A percentile compares a stretch with the other conserved stretches of the same genome.
phyloP scores from a whole-genome alignment of 371 early-diverging fungal species.

The Saksenaea oblongispora region DNA sequence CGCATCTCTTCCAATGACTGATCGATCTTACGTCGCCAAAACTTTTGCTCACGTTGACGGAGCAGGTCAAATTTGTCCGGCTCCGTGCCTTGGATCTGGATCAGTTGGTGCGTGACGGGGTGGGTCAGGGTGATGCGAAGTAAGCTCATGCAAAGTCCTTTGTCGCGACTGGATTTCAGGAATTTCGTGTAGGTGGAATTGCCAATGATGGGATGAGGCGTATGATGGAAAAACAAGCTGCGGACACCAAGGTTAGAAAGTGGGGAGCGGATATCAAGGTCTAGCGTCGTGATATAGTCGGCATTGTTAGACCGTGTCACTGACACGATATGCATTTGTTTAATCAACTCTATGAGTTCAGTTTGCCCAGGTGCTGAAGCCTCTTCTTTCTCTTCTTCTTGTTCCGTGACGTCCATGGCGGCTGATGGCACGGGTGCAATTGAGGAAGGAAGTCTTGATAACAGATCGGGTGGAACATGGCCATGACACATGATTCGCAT shows the following conservation, averaged over 20 bases:
- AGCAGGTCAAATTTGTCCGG: conserved; percentile 54
- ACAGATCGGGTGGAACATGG: conserved; percentile 19
- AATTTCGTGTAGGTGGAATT: conserved; percentile 56
- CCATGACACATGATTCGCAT: conserved; percentile 57
- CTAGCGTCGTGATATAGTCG: conserved; percentile 42
- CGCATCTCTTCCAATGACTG: conserved; percentile 51
- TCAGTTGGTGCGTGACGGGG: conserved; percentile 18
- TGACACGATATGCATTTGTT: conserved; percentile 20
- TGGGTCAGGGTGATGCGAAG: conserved; percentile 48
- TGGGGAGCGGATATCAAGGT: conserved; percentile 38
- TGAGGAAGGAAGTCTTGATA: conserved; percentile 8
- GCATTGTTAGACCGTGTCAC: conserved; percentile 53
- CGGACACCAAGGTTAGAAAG: conserved; percentile 38
- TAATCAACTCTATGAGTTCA: conserved; percentile 15
- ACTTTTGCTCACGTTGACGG: conserved; percentile 60
- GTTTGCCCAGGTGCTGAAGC: conserved; percentile 10
- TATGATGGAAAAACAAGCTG: conserved; percentile 37
- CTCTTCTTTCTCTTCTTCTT: conserved; percentile 20
- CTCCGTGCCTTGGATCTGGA: conserved; percentile 32
- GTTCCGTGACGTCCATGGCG: not conserved
- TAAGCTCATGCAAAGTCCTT: conserved; percentile 62
- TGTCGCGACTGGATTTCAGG: conserved; percentile 61
- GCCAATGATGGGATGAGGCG: conserved; percentile 64
- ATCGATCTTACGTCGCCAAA: conserved; percentile 49
- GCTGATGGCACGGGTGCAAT: not conserved